Conservation (phyloP, 306 rosid genomes). For the Pterocarpus santalinus region DNA sequence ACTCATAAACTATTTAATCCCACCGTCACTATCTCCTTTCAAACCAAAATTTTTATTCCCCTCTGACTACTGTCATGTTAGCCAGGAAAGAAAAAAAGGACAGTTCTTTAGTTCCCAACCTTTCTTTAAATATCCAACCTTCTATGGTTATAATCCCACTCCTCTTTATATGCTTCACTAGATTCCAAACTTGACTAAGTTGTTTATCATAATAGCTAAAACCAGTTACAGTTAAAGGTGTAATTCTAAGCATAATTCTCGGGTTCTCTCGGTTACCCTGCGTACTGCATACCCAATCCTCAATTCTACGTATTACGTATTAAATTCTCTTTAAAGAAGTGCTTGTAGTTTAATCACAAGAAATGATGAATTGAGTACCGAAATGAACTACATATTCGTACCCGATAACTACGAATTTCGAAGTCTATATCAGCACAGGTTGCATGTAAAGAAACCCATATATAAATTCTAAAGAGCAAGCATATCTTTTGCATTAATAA, state of each 20-base stretch:
- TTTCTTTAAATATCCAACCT: conserved; percentile 41
- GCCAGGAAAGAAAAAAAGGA: neutral
- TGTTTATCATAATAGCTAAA: neutral
- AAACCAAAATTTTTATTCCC: neutral
- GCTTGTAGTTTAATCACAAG: too few relatives aligned
- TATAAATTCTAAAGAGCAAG: conserved; percentile 2
- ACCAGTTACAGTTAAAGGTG: neutral
- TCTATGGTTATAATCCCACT: conserved; percentile 25
- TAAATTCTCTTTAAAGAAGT: too few relatives aligned
- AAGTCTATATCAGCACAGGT: conserved; percentile 27
- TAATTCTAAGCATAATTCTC: neutral
- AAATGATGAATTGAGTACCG: too few relatives aligned
- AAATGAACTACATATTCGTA: too few relatives aligned
- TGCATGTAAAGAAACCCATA: neutral
- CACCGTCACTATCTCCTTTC: too few relatives aligned
- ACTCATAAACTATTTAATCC: too few relatives aligned
- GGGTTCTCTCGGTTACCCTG: too few relatives aligned
- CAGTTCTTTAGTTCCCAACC: conserved; percentile 29
- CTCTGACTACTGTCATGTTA: neutral
- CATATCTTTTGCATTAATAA: conserved; percentile 32
- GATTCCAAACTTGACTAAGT: conserved; percentile 20
- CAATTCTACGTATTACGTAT: too few relatives aligned
- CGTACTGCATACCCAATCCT: too few relatives aligned
- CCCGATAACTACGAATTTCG: neutral
- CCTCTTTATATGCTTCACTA: conserved; percentile 1